Evolutionary conservation across 345 rosid genomes (phyloP), one percentile per base, ranked within the genome.

Genomic region (Sapria himalayana): DNA sequence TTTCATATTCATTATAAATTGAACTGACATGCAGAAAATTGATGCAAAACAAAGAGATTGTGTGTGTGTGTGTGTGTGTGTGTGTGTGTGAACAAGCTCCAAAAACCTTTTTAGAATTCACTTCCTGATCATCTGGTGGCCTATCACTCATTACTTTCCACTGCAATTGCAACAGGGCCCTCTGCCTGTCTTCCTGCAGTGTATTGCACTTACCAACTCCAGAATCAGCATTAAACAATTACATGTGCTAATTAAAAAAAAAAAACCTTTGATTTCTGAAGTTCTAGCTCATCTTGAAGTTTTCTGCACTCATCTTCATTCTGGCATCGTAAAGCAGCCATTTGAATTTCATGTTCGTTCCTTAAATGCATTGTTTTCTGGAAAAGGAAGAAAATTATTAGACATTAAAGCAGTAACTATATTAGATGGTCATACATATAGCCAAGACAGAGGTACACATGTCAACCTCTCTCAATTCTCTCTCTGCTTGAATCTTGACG

Each of bases 71-170:
- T 19, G 3, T 45, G 27, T 20, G 37, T 0, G 10, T n/a, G n/a
- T n/a, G n/a, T n/a, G n/a, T n/a, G n/a, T n/a, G n/a, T n/a, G 38
- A 39, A 35, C 7, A 45, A 39, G 23, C 58, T 27, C n/a, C n/a
- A n/a, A n/a, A n/a, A 49, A 78, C 86, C 92, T 59, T 64, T 50
- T 61, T 68, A 1, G 89, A 76, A 65, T 56, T 66, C 43, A 72
- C 81, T 72, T 76, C 89, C 43, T 67, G 86, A 36, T 84, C 92
- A 50, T 71, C 92, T 36, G 69, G 71, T 29, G 71, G 73, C 52
- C 76, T 73, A 59, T 79, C 73, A 48, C 89, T 27, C 92, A 84
- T 79, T 46, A 84, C 92, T 60, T 59, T 76, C 95, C 89, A 79
- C 67, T 84, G 95, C 63, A 84, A 16, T 57, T 84, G 92, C 67